phyloP scores from a whole-genome alignment of 371 early-diverging fungal genomes.

The Apophysomyces sp. region DNA sequence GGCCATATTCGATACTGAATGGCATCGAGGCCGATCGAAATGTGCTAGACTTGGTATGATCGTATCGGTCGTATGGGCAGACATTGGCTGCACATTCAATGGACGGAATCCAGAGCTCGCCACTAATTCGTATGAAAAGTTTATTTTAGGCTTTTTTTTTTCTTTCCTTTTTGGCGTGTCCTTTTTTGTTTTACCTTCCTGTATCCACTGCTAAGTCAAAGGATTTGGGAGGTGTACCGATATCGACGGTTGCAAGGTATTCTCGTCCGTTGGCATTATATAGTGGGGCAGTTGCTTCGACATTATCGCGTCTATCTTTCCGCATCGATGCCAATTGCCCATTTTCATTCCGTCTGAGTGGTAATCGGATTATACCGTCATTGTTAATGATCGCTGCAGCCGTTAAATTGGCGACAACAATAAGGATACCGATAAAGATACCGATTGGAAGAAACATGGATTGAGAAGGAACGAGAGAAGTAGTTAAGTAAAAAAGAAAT shows the following conservation, averaged over 20 bases:
- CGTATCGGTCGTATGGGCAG: slow-evolving; percentile 30
- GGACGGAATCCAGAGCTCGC: slow-evolving; percentile 42
- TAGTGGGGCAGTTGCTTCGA: slow-evolving; percentile 2
- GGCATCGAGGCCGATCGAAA: slow-evolving; percentile 15
- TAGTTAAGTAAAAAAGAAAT: not conserved
- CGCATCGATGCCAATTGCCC: slow-evolving; percentile 11
- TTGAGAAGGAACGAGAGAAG: not conserved
- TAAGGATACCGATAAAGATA: slow-evolving; percentile 5
- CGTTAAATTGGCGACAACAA: not conserved
- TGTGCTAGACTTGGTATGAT: slow-evolving; percentile 23
- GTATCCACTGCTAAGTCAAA: slow-evolving; percentile 36
- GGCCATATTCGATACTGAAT: slow-evolving; percentile 34
- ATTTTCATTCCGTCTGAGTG: slow-evolving; percentile 13
- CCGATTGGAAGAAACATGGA: not conserved
- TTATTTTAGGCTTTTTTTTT: not conserved
- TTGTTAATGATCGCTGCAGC: not conserved
- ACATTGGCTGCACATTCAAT: slow-evolving; percentile 20
- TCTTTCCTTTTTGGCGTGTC: not conserved
- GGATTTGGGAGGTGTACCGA: slow-evolving; percentile 39
- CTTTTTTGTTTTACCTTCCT: slow-evolving; percentile 28
- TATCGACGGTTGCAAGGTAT: slow-evolving; percentile 23
- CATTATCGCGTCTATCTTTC: not conserved
- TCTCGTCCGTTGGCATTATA: slow-evolving; percentile 32
- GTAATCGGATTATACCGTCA: slow-evolving; percentile 8
- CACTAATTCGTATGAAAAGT: slow-evolving; percentile 11